These are phyloP conservation scores for Favolaschia claudopus DNA, from an alignment of 768 basidiomycete genomes.

Conservation along the genomic window DNA sequence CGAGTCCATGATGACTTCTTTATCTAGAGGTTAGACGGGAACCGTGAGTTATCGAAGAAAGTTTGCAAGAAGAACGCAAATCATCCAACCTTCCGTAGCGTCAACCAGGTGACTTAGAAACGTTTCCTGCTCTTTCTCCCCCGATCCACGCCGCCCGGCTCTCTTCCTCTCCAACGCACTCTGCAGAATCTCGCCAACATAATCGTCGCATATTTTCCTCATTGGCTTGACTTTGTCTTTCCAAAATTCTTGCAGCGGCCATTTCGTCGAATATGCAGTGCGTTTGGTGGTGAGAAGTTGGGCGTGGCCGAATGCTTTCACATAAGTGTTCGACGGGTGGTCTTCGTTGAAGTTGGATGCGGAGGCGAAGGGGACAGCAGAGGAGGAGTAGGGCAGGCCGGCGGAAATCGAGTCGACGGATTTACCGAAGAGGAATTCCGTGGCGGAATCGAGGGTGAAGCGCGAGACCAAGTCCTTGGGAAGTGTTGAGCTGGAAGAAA, in stretches of 20 bases:
- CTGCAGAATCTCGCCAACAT: constrained; percentile 58
- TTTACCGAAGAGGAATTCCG: constrained; percentile 6
- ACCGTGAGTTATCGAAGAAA: background rate
- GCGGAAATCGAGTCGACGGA: constrained; percentile 2
- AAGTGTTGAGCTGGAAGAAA: background rate
- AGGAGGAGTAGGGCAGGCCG: background rate
- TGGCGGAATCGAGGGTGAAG: constrained; percentile 15
- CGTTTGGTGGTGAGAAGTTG: background rate
- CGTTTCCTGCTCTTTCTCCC: constrained; percentile 49
- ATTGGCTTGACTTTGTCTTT: constrained; percentile 7
- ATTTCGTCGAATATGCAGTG: background rate
- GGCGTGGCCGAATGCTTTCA: background rate
- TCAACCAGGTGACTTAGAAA: constrained; percentile 59
- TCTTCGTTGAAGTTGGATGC: background rate
- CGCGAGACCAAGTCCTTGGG: constrained; percentile 8
- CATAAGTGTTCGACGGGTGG: constrained; percentile 12
- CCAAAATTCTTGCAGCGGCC: constrained; percentile 17
- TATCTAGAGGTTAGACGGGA: constrained; percentile 34
- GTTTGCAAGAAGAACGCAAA: background rate
- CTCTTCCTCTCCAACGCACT: constrained; percentile 52
- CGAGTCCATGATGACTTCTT: constrained; percentile 54
- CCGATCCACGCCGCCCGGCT: constrained; percentile 12
- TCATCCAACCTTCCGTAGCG: constrained; percentile 54
- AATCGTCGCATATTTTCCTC: background rate
- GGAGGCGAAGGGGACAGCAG: background rate